Base-by-base conservation (phyloP, 164 flowering plant genomes). In the Taxillus chinensis region DNA sequence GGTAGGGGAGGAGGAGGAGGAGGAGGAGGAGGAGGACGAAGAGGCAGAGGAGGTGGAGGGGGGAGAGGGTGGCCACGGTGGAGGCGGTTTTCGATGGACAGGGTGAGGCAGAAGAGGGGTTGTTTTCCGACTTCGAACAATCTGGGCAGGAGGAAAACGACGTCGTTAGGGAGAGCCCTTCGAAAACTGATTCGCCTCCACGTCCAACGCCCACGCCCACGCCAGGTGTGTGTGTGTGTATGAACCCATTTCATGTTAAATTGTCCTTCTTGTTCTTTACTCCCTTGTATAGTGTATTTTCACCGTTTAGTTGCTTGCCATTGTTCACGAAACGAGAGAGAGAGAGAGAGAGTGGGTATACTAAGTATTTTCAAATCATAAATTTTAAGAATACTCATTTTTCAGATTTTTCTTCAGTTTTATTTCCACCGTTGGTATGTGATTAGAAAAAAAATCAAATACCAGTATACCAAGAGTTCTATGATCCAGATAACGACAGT, bases 71-170 rank as follows among this genome's bases (percentile, higher is more conserved):
- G 27, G 27, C 27, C 27, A 27, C 27, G 27, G 27, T 0, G 2
- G 70, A 68, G 49, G 42, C 67, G 5, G 16, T 41, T 37, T 62
- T 55, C 27, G 73, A 64, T n/a, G 67, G 45, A 60, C 45, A 10
- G 3, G 66, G 55, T 15, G 54, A 55, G 3, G 56, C 59, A 6
- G 71, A 64, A 41, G 70, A 67, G 39, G 72, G 66, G 42, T 17
- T 67, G 27, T 68, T 68, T 42, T 57, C 72, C 1, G 75, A 71
- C 38, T 71, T 13, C 38, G 73, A 73, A 45, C 42, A 63, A 59
- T 57, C 39, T 5, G 63, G 39, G 7, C 14, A 62, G 13, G 66
- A 60, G 57, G 71, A 70, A 4, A 40, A 3, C 40, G 64, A 39
- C 39, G 63, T 40, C 41, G 39, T 4, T 11, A 17, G 11, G n/a